Base-by-base conservation (phyloP, 441 rosid species). In the Theobroma grandiflorum region DNA sequence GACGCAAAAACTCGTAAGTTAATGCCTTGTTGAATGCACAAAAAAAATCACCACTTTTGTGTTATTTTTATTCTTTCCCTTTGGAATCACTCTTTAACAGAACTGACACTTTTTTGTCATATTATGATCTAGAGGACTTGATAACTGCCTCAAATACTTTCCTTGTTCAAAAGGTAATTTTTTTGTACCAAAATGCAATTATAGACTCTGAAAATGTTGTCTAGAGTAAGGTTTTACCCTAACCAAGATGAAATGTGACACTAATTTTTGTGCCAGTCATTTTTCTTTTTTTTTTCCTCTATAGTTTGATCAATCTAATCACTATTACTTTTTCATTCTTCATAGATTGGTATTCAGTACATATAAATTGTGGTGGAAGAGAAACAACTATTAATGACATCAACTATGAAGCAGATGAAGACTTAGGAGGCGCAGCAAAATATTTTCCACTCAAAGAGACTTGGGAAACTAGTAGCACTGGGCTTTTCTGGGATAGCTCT, bases 391-490 rank as follows among this genome's bases (percentile, higher is more conserved):
- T 82, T 68, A 72, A 72, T 11, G 67, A 20, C 38, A 80, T 76
- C 52, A 1, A n/a, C 10, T 90, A 88, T 10, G 86, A 82, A 53
- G 90, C 76, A 4, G 91, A 90, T 79, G 85, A 74, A 71, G 77
- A 77, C 15, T 4, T 59, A 16, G 90, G 89, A 38, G 88, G 85
- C n/a, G 69, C 87, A 77, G 87, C 91, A 76, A 85, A 83, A 82
- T 86, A 47, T 70, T 65, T 82, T 65, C 86, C 85, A 0, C 62
- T 2, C 1, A 37, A 74, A 70, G 80, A 80, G 42, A 79, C 75
- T 69, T 90, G 93, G 93, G 91, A 84, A 83, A 65, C 86, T 35
- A 90, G 93, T 78, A 87, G 66, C 82, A 88, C 88, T 3, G 91
- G 93, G 26, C 88, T 52, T 86, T 86, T 84, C 85, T 85, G 86